A percentile compares a stretch with the other conserved stretches of the same genome.
Conservation (phyloP, 208 protist genomes). For the Acanthamoeba rhysodes region DNA sequence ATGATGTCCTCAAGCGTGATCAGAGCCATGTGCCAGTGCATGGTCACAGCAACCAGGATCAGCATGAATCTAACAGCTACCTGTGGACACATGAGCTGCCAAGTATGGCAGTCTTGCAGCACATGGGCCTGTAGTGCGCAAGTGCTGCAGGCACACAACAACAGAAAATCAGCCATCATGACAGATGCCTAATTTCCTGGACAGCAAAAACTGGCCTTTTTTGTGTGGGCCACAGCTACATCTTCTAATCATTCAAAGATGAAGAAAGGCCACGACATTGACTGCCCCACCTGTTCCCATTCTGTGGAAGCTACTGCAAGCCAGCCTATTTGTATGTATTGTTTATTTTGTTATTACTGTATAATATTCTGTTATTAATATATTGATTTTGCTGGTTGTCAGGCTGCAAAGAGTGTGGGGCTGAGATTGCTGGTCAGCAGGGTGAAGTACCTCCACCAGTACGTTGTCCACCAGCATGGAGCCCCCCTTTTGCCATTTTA, state of each 20-base stretch:
- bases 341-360: neutral
- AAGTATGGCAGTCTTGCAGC: no score
- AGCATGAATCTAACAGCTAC: neutral
- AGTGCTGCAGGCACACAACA: no score
- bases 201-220: no score
- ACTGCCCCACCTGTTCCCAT: neutral
- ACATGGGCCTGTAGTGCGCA: no score
- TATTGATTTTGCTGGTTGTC: neutral
- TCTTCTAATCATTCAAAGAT: neutral
- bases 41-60: neutral
- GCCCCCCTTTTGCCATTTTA: no score
- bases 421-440: no score
- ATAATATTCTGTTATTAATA: neutral
- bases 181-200: no score
- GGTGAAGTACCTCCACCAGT: no score
- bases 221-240: no score
- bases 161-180: no score
- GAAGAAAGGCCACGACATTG: neutral
- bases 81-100: neutral
- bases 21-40: neutral
- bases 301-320: neutral
- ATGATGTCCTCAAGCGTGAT: neutral
- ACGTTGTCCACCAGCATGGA: no score
- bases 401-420: neutral
- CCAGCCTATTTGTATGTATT: neutral